Conservation (phyloP, 2,329 filamentous ascomycete species). For the Aspergillus quadricinctus region DNA sequence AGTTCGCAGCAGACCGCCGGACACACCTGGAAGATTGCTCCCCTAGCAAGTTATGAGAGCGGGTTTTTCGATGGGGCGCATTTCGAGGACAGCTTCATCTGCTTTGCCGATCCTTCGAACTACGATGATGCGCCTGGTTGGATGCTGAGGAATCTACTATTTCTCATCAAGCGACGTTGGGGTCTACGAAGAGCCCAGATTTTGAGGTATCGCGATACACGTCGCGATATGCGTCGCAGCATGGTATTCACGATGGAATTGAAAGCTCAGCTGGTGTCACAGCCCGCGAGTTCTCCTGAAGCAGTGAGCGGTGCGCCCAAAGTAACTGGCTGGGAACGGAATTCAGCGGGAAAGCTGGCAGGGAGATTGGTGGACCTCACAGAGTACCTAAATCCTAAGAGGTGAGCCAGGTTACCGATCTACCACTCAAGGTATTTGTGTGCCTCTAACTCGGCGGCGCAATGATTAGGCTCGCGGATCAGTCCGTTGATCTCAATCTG, state of each 20-base stretch:
- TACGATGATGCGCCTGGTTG: slow-evolving; percentile 84
- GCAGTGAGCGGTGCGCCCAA: slow-evolving; percentile 63
- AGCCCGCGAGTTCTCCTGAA: slow-evolving; percentile 15
- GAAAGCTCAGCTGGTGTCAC: slow-evolving; percentile 25
- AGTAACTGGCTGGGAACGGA: slow-evolving; percentile 92
- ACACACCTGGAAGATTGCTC: slow-evolving; percentile 66
- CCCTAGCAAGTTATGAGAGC: slow-evolving; percentile 72
- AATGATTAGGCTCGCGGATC: slow-evolving; percentile 65
- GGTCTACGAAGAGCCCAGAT: slow-evolving; percentile 73
- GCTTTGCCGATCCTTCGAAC: slow-evolving; percentile 89
- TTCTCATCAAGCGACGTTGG: slow-evolving; percentile 80
- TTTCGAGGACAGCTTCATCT: slow-evolving; percentile 73
- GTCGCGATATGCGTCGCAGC: slow-evolving; percentile 75
- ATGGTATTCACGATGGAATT: slow-evolving; percentile 64
- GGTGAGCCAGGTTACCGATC: slow-evolving; percentile 30
- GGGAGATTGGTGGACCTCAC: slow-evolving; percentile 76
- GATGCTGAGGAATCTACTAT: slow-evolving; percentile 84
- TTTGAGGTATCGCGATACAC: slow-evolving; percentile 81
- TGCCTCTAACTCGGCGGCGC: slow-evolving; percentile 1
- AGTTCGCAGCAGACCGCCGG: not conserved
- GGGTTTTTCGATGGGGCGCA: slow-evolving; percentile 77
- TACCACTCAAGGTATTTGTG: not conserved
- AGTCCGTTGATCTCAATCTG: slow-evolving; percentile 91
- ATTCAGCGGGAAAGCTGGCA: slow-evolving; percentile 69
- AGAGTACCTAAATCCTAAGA: slow-evolving; percentile 87